These are phyloP conservation scores for Trypanosoma melophagium DNA, from an alignment of 208 protist species.

Conservation along the genomic window DNA sequence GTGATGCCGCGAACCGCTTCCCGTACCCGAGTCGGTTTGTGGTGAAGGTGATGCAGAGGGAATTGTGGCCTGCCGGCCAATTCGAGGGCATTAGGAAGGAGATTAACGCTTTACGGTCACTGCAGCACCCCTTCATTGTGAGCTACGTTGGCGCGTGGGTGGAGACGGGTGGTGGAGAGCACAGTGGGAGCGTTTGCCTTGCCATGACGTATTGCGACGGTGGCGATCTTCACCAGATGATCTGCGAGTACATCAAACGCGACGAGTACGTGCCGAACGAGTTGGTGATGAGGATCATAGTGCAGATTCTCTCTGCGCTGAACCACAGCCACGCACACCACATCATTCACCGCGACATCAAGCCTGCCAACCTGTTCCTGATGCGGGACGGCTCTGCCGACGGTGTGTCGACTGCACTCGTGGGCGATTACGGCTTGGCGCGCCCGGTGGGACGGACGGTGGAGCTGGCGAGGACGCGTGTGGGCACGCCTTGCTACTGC, in stretches of 20 bases:
- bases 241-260: slow-evolving; percentile 32
- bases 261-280: slow-evolving; percentile 36
- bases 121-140: slow-evolving; percentile 77
- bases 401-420: slow-evolving; percentile 36
- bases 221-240: slow-evolving; percentile 72
- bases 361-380: slow-evolving; percentile 89
- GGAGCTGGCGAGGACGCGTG: slow-evolving; percentile 70
- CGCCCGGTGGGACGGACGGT: slow-evolving; percentile 65
- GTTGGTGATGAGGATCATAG: slow-evolving; percentile 69
- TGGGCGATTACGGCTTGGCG: slow-evolving; percentile 90
- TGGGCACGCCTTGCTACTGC: slow-evolving; percentile 92
- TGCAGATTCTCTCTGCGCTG: slow-evolving; percentile 80
- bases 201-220: slow-evolving; percentile 86
- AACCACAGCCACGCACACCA: slow-evolving; percentile 84
- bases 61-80: slow-evolving; percentile 37
- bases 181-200: slow-evolving; percentile 68
- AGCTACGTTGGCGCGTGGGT: slow-evolving; percentile 77
- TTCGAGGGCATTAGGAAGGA: slow-evolving; percentile 47
- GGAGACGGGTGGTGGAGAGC: slow-evolving; percentile 42
- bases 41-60: slow-evolving; percentile 73
- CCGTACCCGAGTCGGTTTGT: slow-evolving; percentile 44
- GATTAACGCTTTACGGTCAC: slow-evolving; percentile 47
- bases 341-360: slow-evolving; percentile 92
- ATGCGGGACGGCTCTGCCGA: slow-evolving; percentile 17
- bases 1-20: slow-evolving; percentile 32